Conservation (phyloP, 345 rosid species). For the Citrus trifoliata region DNA sequence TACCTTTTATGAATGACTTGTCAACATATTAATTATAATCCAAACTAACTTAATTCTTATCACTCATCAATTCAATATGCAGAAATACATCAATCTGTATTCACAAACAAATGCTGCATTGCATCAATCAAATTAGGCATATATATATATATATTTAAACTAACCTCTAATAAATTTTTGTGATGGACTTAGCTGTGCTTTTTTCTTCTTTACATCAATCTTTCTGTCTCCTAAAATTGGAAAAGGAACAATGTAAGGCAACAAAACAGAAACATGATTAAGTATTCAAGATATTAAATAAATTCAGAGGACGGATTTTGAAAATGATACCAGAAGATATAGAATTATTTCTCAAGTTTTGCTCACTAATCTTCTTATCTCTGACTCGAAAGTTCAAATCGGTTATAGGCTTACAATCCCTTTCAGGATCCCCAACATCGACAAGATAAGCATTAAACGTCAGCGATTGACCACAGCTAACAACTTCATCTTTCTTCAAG, state of each 20-base stretch:
- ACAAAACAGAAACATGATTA: neutral
- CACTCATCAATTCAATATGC: no score
- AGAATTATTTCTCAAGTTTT: conserved; percentile 38
- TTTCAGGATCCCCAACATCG: conserved; percentile 63
- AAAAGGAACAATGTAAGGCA: neutral
- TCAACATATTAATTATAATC: no score
- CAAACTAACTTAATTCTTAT: no score
- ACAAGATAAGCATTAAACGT: conserved; percentile 60
- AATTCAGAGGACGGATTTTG: neutral
- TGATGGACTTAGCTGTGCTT: conserved; percentile 43
- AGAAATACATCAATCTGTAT: no score
- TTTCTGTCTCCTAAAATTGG: conserved; percentile 20
- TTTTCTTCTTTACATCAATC: conserved; percentile 27
- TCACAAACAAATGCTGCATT: no score
- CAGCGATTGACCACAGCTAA: conserved; percentile 51
- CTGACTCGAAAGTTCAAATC: conserved; percentile 19
- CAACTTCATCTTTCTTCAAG: conserved; percentile 53
- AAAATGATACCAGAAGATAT: conserved; percentile 36
- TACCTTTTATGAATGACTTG: neutral
- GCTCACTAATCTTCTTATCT: conserved; percentile 17
- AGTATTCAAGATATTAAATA: neutral
- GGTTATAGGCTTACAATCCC: conserved; percentile 15
- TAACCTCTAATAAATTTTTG: conserved; percentile 65
- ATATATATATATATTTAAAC: neutral
- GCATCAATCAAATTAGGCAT: neutral